A percentile compares a stretch with the other conserved stretches of the same genome.
These are phyloP conservation scores for Podospora didyma DNA, from an alignment of 495 filamentous ascomycete species.

Conservation along the genomic window DNA sequence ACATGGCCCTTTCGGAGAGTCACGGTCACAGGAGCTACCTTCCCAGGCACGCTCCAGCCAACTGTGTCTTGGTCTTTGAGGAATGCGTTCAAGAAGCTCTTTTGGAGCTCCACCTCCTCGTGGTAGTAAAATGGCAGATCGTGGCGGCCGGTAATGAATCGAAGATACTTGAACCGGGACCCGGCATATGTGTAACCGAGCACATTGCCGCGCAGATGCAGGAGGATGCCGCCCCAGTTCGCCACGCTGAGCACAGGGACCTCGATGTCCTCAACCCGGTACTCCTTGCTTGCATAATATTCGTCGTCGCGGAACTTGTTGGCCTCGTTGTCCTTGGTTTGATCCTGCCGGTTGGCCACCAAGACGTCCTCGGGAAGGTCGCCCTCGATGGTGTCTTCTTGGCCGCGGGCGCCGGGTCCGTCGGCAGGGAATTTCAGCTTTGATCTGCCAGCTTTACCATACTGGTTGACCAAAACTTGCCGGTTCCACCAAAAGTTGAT, in stretches of 20 bases:
- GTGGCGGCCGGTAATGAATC: slow-evolving; percentile 65
- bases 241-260: slow-evolving; percentile 59
- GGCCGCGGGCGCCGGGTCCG: slow-evolving; percentile 36
- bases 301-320: slow-evolving; percentile 55
- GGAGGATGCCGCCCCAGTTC: slow-evolving; percentile 63
- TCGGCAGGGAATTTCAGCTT: slow-evolving; percentile 28
- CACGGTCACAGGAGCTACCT: slow-evolving; percentile 52
- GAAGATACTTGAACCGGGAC: slow-evolving; percentile 59
- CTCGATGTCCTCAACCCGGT: slow-evolving; percentile 56
- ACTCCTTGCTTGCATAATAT: slow-evolving; percentile 60
- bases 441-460: slow-evolving; percentile 40
- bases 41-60: slow-evolving; percentile 54
- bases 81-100: slow-evolving; percentile 63
- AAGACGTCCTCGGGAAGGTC: slow-evolving; percentile 50
- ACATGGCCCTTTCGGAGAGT: slow-evolving; percentile 58
- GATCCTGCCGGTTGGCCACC: slow-evolving; percentile 50
- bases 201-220: slow-evolving; percentile 63
- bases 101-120: slow-evolving; percentile 61
- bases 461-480: slow-evolving; percentile 61
- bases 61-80: slow-evolving; percentile 57
- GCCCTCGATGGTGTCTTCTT: slow-evolving; percentile 57
- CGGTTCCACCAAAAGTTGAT: slow-evolving; percentile 65
- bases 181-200: slow-evolving; percentile 57
- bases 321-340: slow-evolving; percentile 53
- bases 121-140: slow-evolving; percentile 69